Evolutionary conservation across 1,284 basidiomycete species (phyloP).

Genomic region (Kalmanozyma brasiliensis): DNA sequence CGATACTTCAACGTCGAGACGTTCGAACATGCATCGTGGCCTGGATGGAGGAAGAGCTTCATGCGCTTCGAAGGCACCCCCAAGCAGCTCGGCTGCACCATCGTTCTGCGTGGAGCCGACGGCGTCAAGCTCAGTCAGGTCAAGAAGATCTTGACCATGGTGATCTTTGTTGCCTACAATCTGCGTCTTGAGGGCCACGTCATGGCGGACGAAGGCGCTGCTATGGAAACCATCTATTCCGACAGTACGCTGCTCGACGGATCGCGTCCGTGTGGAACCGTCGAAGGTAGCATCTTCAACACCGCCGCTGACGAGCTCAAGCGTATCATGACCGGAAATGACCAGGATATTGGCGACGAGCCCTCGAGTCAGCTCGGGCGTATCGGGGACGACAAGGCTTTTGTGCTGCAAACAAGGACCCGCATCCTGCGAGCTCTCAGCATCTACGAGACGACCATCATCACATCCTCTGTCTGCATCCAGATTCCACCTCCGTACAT

Average conservation of each 20-base stretch:
- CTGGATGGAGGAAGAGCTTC: constrained; percentile 89
- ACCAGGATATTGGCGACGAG: constrained; percentile 16
- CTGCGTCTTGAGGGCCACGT: constrained; percentile 92
- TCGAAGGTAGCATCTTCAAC: constrained; percentile 20
- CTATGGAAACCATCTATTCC: constrained; percentile 49
- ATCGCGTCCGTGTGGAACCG: constrained; percentile 32
- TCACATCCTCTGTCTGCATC: constrained; percentile 57
- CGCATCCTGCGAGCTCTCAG: constrained; percentile 45
- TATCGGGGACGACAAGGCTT: constrained; percentile 26
- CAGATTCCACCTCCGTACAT: constrained; percentile 53
- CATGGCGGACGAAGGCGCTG: constrained; percentile 81
- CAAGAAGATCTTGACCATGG: constrained; percentile 90
- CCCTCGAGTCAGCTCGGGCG: constrained; percentile 22
- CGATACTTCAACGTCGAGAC: constrained; percentile 89
- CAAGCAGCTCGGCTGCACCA: constrained; percentile 90
- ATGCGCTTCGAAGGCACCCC: constrained; percentile 93
- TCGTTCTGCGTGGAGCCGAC: constrained; percentile 90
- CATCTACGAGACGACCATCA: constrained; percentile 54
- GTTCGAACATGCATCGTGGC: constrained; percentile 90
- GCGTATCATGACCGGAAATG: constrained; percentile 11
- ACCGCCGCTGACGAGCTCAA: constrained; percentile 38
- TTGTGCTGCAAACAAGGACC: constrained; percentile 32
- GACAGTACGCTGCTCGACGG: constrained; percentile 36
- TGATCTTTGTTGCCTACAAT: constrained; percentile 88
- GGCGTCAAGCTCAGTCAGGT: constrained; percentile 81